phyloP scores from a whole-genome alignment of 495 filamentous ascomycete species.

The Monascus purpureus region DNA sequence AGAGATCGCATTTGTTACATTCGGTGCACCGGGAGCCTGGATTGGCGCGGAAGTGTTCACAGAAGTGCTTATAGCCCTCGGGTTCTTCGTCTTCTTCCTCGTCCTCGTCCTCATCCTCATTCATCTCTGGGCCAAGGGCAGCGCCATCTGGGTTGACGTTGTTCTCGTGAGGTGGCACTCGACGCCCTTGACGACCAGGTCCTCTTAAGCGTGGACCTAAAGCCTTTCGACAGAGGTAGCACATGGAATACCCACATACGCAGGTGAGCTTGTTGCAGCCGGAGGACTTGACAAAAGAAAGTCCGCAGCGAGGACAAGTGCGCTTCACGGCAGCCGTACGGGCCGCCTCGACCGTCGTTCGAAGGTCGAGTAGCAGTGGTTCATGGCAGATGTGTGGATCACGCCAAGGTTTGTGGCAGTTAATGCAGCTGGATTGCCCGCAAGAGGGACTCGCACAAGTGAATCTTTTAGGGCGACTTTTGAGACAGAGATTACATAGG shows the following conservation, averaged over 20 bases:
- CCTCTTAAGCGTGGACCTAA: slow-evolving; percentile 9
- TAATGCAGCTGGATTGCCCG: slow-evolving; percentile 57
- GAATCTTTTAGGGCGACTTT: slow-evolving; percentile 56
- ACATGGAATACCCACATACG: slow-evolving; percentile 96
- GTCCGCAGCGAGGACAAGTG: slow-evolving; percentile 79
- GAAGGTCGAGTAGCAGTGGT: slow-evolving; percentile 51
- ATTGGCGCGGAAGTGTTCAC: slow-evolving; percentile 73
- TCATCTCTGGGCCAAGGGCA: slow-evolving; percentile 3
- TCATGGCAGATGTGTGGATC: slow-evolving; percentile 57
- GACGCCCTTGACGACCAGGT: slow-evolving; percentile 1
- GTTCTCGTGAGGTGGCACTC: slow-evolving; percentile 2
- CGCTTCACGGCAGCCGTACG: slow-evolving; percentile 91
- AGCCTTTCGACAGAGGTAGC: slow-evolving; percentile 66
- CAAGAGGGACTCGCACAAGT: slow-evolving; percentile 56
- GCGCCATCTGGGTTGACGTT: slow-evolving; percentile 8
- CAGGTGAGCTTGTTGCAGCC: slow-evolving; percentile 98
- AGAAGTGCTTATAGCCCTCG: slow-evolving; percentile 82
- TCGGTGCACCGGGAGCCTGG: slow-evolving; percentile 58
- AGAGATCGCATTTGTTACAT: slow-evolving; percentile 83
- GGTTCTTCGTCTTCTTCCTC: slow-evolving; percentile 32
- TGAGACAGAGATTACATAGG: slow-evolving; percentile 47
- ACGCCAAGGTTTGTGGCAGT: slow-evolving; percentile 49
- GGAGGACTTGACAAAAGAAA: slow-evolving; percentile 78
- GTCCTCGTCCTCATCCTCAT: slow-evolving; percentile 12
- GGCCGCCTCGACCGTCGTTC: slow-evolving; percentile 77